Base-by-base conservation (phyloP, 2,329 filamentous ascomycete genomes). In the Chalaropsis ovoidea region DNA sequence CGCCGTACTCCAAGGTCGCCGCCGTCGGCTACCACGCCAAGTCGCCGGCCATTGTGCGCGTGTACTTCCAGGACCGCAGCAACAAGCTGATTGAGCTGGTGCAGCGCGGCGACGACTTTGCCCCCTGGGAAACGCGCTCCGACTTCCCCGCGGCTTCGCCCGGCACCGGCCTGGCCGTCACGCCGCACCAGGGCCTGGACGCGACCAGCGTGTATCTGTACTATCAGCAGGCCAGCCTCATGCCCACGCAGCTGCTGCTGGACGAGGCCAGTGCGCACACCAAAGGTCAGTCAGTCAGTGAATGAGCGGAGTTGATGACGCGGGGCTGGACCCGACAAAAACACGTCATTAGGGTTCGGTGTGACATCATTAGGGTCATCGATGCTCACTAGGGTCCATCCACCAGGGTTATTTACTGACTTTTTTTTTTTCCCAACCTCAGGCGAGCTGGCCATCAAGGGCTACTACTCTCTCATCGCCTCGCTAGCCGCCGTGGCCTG, bases 361-460 rank as follows among this genome's bases (percentile, higher is more conserved):
- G 2, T 31, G 31, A n/a, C n/a, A n/a, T n/a, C 31, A 31, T 6
- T 31, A 49, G 45, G 45, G 45, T 49, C 22, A 10, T 19, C 45
- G 10, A n/a, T n/a, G n/a, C n/a, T n/a, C n/a, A n/a, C n/a, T n/a
- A n/a, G n/a, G n/a, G n/a, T n/a, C n/a, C n/a, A n/a, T n/a, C n/a
- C n/a, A n/a, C n/a, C n/a, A 49, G 22, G n/a, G 1, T 24, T 47
- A 22, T 35, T 31, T 31, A 6, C 31, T 31, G 31, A 31, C 31
- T 31, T 2, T 31, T 2, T 3, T 3, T 3, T 3, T 31, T 31
- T 31, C 3, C 31, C 31, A 31, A 31, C 2, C 6, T 31, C 31
- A 67, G 66, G 66, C 61, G 63, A 67, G 52, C 63, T 67, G n/a
- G 62, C 63, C 6, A 67, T 67, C 60, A 65, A 67, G 47, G 66